phyloP scores from a whole-genome alignment of 2,329 filamentous ascomycete genomes.

The Verticillium klebahnii region DNA sequence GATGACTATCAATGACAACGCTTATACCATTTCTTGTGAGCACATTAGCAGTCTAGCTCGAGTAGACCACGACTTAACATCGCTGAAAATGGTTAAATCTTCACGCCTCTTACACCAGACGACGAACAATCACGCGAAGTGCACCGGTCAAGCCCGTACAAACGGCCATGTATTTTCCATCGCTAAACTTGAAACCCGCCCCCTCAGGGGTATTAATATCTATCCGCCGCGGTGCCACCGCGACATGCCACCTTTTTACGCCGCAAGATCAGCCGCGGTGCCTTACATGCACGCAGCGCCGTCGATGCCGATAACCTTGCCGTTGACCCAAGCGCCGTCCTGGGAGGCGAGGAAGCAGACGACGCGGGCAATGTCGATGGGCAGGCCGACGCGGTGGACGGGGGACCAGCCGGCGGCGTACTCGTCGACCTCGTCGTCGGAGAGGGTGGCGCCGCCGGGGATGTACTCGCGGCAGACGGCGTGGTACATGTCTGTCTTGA shows the following conservation, averaged over 20 bases:
- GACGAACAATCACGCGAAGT: too few relatives aligned
- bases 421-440: slow-evolving; percentile 56
- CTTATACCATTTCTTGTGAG: too few relatives aligned
- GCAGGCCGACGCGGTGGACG: slow-evolving; percentile 60
- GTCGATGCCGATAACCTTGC: slow-evolving; percentile 25
- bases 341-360: slow-evolving; percentile 49
- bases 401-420: slow-evolving; percentile 41
- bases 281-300: slow-evolving; percentile 14
- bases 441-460: slow-evolving; percentile 49
- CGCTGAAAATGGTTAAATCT: too few relatives aligned
- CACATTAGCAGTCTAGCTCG: too few relatives aligned
- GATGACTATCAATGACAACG: too few relatives aligned
- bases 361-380: slow-evolving; percentile 63
- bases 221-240: not conserved
- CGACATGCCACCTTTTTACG: not conserved
- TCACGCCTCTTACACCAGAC: too few relatives aligned
- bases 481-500: slow-evolving; percentile 67
- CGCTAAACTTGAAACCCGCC: not conserved
- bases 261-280: not conserved
- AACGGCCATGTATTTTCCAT: not conserved
- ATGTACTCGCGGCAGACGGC: slow-evolving; percentile 62
- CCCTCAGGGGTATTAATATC: not conserved
- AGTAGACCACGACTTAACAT: too few relatives aligned
- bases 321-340: slow-evolving; percentile 43
- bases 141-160: not conserved